Base-by-base conservation (phyloP, 805 yeast genomes). In the Wickerhamomyces hampshirensis region DNA sequence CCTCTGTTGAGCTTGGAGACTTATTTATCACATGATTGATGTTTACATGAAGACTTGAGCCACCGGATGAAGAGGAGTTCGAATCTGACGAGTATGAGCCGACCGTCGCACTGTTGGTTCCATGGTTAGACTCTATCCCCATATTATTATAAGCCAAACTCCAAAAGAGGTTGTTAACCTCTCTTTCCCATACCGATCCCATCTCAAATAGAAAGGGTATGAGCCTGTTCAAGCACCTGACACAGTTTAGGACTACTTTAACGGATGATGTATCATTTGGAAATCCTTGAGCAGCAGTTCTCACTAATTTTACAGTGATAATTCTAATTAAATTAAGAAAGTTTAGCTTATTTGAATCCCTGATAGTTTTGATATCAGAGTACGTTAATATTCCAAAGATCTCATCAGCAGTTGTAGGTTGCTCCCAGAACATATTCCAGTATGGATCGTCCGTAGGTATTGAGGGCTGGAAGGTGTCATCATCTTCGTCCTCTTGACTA, bases 181-280 rank as follows among this genome's bases (percentile, higher is more conserved):
- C 59, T 10, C 59, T 59, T 35, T 49, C 63, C 47, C 47, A 43
- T 4, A 18, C 18, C 5, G 37, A 26, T 4, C 26, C 29, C 46
- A 48, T 53, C 58, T 88, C 95, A 50, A 72, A 84, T 6, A 81
- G 52, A 31, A 75, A 70, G 0, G 96, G 96, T 15, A 84, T 43
- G 4, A 84, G 36, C 41, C 76, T 72, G 3, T 85, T 75, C 28
- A 89, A 57, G 5, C 83, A 56, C 26, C 96, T 68, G 6, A 81
- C 48, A 48, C 86, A 77, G 40, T 77, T 80, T 31, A 83, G 59
- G 9, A 79, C 50, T 43, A 74, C 61, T n/a, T 39, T 41, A 2
- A 51, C 16, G 36, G 23, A 14, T 48, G 60, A 46, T 14, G 42
- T 28, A 5, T 50, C 33, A 15, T 42, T 17, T 58, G 43, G 44